Evolutionary conservation across 2,329 filamentous ascomycete species (phyloP).

Genomic region (Fusarium burgessii): DNA sequence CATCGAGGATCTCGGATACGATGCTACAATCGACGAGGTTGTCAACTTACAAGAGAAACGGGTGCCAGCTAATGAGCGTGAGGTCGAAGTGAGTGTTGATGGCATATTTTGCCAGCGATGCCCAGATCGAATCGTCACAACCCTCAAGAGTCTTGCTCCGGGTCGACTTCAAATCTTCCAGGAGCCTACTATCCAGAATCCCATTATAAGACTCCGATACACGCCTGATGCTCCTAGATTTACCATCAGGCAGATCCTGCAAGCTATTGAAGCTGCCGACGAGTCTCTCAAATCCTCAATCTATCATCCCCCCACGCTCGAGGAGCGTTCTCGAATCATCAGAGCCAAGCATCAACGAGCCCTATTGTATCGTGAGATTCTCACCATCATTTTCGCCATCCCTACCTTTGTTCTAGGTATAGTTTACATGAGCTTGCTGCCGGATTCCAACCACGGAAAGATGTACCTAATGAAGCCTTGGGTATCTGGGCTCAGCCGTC

Average conservation of each 20-base stretch:
- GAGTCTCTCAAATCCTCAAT: constrained; percentile 74
- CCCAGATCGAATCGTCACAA: constrained; percentile 67
- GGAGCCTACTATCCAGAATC: constrained; percentile 68
- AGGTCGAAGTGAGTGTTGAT: constrained; percentile 73
- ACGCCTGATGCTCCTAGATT: constrained; percentile 74
- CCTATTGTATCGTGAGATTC: constrained; percentile 75
- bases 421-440: constrained; percentile 87
- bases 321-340: constrained; percentile 82
- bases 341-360: constrained; percentile 76
- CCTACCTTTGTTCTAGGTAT: constrained; percentile 90
- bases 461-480: constrained; percentile 78
- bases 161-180: constrained; percentile 64
- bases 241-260: constrained; percentile 80
- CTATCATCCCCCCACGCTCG: constrained; percentile 83
- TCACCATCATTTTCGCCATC: constrained; percentile 77
- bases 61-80: constrained; percentile 58
- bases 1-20: constrained; percentile 75
- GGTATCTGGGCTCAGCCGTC: constrained; percentile 77
- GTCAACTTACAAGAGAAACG: constrained; percentile 58
- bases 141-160: constrained; percentile 65
- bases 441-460: constrained; percentile 66
- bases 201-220: constrained; percentile 79
- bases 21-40: constrained; percentile 68
- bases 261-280: constrained; percentile 74
- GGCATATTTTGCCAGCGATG: constrained; percentile 83